Evolutionary conservation across 306 rosid species (phyloP).

Genomic region (Trifolium repens): DNA sequence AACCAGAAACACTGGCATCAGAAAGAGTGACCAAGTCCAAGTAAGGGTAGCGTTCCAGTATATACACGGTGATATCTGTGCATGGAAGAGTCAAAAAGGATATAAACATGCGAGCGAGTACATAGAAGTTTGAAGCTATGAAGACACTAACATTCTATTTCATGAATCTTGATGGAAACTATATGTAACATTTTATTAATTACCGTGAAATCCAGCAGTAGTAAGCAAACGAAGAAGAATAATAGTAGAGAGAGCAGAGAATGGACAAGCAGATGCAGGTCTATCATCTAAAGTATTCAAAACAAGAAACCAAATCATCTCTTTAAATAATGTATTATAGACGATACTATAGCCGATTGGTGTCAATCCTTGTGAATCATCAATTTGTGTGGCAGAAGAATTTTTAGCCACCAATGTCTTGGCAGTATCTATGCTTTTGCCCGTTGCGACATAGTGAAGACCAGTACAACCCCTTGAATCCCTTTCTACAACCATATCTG

Average conservation of each 20-base stretch:
- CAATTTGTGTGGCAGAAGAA: slow-evolving; percentile 44
- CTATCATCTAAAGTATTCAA: slow-evolving; percentile 52
- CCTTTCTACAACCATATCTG: slow-evolving; percentile 23
- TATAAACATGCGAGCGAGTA: not conserved
- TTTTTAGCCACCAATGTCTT: slow-evolving; percentile 49
- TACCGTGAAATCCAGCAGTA: slow-evolving; percentile 63
- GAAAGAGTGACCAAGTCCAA: slow-evolving; percentile 21
- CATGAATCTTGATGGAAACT: too few relatives aligned
- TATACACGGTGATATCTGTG: slow-evolving; percentile 51
- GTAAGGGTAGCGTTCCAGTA: slow-evolving; percentile 46
- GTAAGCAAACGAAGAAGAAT: slow-evolving; percentile 52
- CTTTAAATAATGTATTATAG: slow-evolving; percentile 37
- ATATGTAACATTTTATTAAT: not conserved
- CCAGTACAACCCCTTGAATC: slow-evolving; percentile 55
- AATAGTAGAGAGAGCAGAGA: slow-evolving; percentile 46
- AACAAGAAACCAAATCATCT: slow-evolving; percentile 64
- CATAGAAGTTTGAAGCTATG: too few relatives aligned
- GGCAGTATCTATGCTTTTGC: slow-evolving; percentile 46
- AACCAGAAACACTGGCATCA: slow-evolving; percentile 13
- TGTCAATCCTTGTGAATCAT: slow-evolving; percentile 47
- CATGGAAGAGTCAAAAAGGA: slow-evolving; percentile 10
- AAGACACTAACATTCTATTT: too few relatives aligned
- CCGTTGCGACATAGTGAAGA: slow-evolving; percentile 57
- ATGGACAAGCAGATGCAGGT: slow-evolving; percentile 51
- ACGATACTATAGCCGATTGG: slow-evolving; percentile 52